Base-by-base conservation (phyloP, 805 yeast genomes). In the Suhomyces emberorum region DNA sequence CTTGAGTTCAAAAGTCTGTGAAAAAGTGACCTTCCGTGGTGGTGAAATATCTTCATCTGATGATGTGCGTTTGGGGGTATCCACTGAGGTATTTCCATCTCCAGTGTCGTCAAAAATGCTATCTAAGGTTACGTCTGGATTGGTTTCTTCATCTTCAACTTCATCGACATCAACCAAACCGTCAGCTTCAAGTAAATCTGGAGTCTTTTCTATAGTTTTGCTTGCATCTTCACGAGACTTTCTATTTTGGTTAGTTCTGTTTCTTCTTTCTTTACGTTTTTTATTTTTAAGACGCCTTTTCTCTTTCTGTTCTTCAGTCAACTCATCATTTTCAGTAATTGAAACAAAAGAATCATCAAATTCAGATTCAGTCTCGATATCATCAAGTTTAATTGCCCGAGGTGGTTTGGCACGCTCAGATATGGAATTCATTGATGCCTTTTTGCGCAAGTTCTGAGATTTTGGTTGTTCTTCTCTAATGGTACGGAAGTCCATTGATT, bases 201-300 rank as follows among this genome's bases (percentile, higher is more conserved):
- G 6, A 9, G 27, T 34, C 20, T 16, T 15, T 28, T 14, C 26
- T 23, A 14, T 23, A n/a, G 12, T 8, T 7, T 11, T 9, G 5
- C 6, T n/a, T 7, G 7, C 32, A 10, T 18, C 32, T 15, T 19
- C 35, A 7, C 15, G 10, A 14, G 4, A 16, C 22, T 18, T 39
- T 28, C 17, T 34, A 28, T 35, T 35, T 27, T 43, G 32, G 16
- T 35, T 32, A 4, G 42, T 37, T 10, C 33, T 29, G 9, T 29
- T 32, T 39, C 54, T 46, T 37, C 55, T 39, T 24, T 49, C 48
- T 25, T 38, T 39, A 28, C 52, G 36, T 29, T 49, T 49, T 28
- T 25, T 38, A 31, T 51, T 50, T 22, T 41, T 44, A 28, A 34
- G 15, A 18, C 42, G 33, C 28, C 38, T 48, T 31, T 42, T 49